A percentile compares a stretch with the other conserved stretches of the same genome.
Evolutionary conservation across 2,329 filamentous ascomycete species (phyloP).

Genomic region (Leptodontidium sp.): DNA sequence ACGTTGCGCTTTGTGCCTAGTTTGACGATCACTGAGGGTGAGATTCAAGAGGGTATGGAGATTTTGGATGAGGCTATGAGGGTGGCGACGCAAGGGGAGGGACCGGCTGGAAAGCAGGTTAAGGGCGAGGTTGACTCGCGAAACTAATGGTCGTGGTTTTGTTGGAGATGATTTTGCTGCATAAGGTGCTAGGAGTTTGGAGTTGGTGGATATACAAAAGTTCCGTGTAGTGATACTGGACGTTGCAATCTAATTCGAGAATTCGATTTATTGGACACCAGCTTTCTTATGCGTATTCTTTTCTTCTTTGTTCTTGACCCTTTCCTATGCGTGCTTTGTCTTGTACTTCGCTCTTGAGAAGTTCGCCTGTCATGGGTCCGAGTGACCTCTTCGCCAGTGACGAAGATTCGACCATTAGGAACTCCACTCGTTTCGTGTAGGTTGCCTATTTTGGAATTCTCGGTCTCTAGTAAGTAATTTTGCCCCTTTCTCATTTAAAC

Average conservation of each 20-base stretch:
- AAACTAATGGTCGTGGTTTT: slow-evolving; percentile 31
- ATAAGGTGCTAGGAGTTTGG: neutral
- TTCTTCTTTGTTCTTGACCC: neutral
- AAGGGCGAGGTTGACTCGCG: slow-evolving; percentile 42
- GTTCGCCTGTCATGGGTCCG: too few relatives aligned
- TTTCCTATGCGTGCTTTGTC: neutral
- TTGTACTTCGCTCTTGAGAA: too few relatives aligned
- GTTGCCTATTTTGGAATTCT: too few relatives aligned
- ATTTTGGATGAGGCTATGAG: slow-evolving; percentile 75
- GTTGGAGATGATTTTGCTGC: neutral
- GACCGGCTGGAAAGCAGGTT: slow-evolving; percentile 35
- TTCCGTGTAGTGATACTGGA: neutral
- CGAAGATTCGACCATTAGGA: too few relatives aligned
- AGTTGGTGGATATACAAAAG: slow-evolving; percentile 20
- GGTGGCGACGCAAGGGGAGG: slow-evolving; percentile 31
- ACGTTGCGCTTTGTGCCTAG: slow-evolving; percentile 92
- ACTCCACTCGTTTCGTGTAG: too few relatives aligned
- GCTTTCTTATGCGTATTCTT: neutral
- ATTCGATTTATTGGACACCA: neutral
- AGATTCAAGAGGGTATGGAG: slow-evolving; percentile 79
- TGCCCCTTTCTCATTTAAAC: too few relatives aligned
- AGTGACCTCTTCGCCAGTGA: too few relatives aligned
- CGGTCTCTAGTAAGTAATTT: too few relatives aligned
- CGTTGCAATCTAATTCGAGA: neutral
- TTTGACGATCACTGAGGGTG: slow-evolving; percentile 78